Percentiles rank a stretch among this genome's conserved stretches.
Conservation (phyloP, 495 filamentous ascomycete genomes). For the Penicillium odoratum region DNA sequence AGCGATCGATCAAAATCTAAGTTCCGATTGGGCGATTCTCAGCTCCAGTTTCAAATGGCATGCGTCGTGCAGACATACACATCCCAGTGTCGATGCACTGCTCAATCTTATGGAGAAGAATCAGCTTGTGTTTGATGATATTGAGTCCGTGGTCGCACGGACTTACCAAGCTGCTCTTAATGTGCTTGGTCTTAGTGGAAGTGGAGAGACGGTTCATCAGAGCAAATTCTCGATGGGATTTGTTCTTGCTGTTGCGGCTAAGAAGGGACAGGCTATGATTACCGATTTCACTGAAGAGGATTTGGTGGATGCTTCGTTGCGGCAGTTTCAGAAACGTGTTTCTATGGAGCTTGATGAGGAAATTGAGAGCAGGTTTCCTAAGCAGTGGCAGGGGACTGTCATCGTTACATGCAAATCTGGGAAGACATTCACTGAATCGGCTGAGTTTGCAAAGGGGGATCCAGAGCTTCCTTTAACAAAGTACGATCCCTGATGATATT, state of each 20-base stretch:
- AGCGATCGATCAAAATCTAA: constrained; percentile 32
- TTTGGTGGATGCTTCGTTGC: constrained; percentile 24
- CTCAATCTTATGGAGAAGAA: constrained; percentile 33
- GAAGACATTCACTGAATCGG: constrained; percentile 25
- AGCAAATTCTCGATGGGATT: constrained; percentile 44
- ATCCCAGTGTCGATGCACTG: constrained; percentile 37
- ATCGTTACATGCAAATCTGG: constrained; percentile 33
- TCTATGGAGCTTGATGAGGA: constrained; percentile 30
- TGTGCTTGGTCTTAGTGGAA: constrained; percentile 32
- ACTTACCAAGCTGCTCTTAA: constrained; percentile 38
- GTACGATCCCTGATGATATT: constrained; percentile 14
- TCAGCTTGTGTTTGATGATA: constrained; percentile 29
- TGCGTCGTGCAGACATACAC: constrained; percentile 39
- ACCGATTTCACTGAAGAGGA: constrained; percentile 37
- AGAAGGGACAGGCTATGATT: constrained; percentile 38
- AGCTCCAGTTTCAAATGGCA: constrained; percentile 41
- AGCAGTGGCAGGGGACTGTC: constrained; percentile 33
- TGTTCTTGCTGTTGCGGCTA: constrained; percentile 38
- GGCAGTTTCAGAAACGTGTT: constrained; percentile 33
- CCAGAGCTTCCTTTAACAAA: constrained; percentile 33
- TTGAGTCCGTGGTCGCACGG: constrained; percentile 27
- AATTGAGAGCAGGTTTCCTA: constrained; percentile 34
- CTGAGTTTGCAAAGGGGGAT: constrained; percentile 35
- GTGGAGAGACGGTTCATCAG: constrained; percentile 37
- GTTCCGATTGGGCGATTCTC: constrained; percentile 26